These are phyloP conservation scores for Fusarium praegraminearum DNA, from an alignment of 2,329 filamentous ascomycete genomes.

Conservation along the genomic window DNA sequence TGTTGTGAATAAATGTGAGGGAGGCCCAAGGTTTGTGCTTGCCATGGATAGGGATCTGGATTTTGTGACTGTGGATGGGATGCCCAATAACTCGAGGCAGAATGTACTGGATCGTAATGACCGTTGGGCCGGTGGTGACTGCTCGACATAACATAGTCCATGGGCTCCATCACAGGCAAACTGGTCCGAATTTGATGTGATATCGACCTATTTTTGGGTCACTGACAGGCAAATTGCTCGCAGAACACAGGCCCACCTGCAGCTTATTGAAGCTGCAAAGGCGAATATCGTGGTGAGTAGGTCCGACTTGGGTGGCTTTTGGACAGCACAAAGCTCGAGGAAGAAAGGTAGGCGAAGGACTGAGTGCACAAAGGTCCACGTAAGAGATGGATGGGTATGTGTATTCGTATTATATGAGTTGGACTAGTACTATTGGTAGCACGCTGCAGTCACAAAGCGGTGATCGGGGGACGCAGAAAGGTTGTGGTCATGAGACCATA, in stretches of 20 bases:
- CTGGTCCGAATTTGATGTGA: conserved; percentile 6
- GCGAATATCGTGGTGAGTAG: conserved; percentile 9
- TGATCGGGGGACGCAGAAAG: conserved; percentile 44
- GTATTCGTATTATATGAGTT: conserved; percentile 46
- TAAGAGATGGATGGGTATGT: conserved; percentile 35
- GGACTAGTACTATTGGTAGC: conserved; percentile 48
- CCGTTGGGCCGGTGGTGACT: conserved; percentile 39
- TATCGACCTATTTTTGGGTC: conserved; percentile 6
- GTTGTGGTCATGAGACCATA: conserved; percentile 44
- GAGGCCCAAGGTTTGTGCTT: conserved; percentile 27
- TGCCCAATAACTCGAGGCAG: conserved; percentile 45
- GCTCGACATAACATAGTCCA: conserved; percentile 45
- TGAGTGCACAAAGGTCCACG: conserved; percentile 32
- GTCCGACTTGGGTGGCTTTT: conserved; percentile 15
- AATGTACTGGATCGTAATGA: conserved; percentile 48
- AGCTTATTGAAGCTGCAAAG: conserved; percentile 12
- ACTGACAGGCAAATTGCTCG: conserved; percentile 9
- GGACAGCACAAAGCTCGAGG: conserved; percentile 19
- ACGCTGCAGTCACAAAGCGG: conserved; percentile 46
- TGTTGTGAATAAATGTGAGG: conserved; percentile 41
- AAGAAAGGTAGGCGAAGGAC: conserved; percentile 14
- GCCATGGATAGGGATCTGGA: conserved; percentile 43
- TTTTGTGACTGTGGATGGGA: conserved; percentile 40
- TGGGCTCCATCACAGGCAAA: conserved; percentile 45
- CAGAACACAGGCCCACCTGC: conserved; percentile 8